A percentile compares a stretch with the other conserved stretches of the same genome.
These are phyloP conservation scores for Aspergillus awamori DNA, from an alignment of 2,329 filamentous ascomycete genomes.

Conservation along the genomic window DNA sequence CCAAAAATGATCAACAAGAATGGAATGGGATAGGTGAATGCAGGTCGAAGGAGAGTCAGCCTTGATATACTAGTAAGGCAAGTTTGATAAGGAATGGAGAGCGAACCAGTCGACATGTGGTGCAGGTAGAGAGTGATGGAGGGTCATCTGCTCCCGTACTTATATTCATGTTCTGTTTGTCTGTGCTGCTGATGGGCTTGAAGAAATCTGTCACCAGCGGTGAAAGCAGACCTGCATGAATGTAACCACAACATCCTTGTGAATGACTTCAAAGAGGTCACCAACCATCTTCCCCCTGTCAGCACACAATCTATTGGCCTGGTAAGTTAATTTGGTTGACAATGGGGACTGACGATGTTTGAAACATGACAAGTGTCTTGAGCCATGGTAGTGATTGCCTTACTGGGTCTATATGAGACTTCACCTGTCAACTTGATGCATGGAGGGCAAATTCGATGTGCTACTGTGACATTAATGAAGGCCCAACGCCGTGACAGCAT, in stretches of 20 bases:
- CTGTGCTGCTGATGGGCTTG: background rate
- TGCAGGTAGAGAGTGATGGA: background rate
- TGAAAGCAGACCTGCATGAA: background rate
- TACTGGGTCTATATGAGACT: too few relatives aligned
- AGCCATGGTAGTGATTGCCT: too few relatives aligned
- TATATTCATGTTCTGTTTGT: background rate
- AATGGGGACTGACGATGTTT: background rate
- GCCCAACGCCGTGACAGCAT: background rate
- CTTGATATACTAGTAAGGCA: background rate
- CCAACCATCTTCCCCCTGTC: background rate
- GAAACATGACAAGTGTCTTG: too few relatives aligned
- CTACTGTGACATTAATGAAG: background rate
- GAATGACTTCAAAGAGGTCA: background rate
- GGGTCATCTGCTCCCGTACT: background rate
- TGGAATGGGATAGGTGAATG: background rate
- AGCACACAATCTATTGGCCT: background rate
- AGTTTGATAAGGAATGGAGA: background rate
- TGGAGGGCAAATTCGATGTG: background rate
- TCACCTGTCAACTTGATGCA: too few relatives aligned
- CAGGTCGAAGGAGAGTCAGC: background rate
- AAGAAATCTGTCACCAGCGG: background rate
- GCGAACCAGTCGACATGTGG: background rate
- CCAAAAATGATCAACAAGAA: background rate
- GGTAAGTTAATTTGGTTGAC: background rate
- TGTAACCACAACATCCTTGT: background rate